phyloP scores from a whole-genome alignment of 352 stramenopile genomes.

The Globisporangium paroecandrum region DNA sequence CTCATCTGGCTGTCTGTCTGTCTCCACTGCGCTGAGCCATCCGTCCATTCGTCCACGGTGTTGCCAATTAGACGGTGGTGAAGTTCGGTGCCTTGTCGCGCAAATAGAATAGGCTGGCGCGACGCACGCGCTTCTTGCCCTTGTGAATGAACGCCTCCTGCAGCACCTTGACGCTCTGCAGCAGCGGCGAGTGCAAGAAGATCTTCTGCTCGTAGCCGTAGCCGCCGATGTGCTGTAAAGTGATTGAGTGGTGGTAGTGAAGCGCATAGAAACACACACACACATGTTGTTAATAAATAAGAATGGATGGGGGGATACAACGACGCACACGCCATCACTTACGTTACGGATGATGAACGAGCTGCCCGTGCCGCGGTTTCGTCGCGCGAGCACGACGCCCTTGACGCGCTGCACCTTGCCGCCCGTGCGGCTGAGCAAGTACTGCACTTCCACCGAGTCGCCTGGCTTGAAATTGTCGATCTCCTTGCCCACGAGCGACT shows the following conservation, averaged over 20 bases:
- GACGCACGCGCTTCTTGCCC: slow-evolving; percentile 88
- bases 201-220: slow-evolving; percentile 89
- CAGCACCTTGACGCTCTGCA: slow-evolving; percentile 86
- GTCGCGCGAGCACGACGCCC: slow-evolving; percentile 74
- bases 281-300: not conserved
- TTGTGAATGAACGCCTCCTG: slow-evolving; percentile 90
- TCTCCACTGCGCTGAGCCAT: not conserved
- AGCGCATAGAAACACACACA: not conserved
- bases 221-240: slow-evolving; percentile 67
- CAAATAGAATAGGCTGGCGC: slow-evolving; percentile 89
- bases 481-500: slow-evolving; percentile 55
- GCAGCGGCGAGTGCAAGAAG: slow-evolving; percentile 83
- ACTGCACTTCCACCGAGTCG: slow-evolving; percentile 80
- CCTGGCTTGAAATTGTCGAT: slow-evolving; percentile 74
- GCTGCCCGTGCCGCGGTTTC: slow-evolving; percentile 78
- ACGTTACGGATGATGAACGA: slow-evolving; percentile 87
- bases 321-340: slow-evolving; percentile 21
- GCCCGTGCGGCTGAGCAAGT: slow-evolving; percentile 71
- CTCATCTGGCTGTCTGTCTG: not conserved
- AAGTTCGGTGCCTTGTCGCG: slow-evolving; percentile 79
- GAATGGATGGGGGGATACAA: not conserved
- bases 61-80: slow-evolving; percentile 63
- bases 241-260: not conserved
- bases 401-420: slow-evolving; percentile 73
- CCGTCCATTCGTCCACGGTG: not conserved